Percentiles rank a stretch among this genome's conserved stretches.
These are phyloP conservation scores for Micractinium conductrix DNA, from an alignment of 139 green algal genomes.

Conservation along the genomic window DNA sequence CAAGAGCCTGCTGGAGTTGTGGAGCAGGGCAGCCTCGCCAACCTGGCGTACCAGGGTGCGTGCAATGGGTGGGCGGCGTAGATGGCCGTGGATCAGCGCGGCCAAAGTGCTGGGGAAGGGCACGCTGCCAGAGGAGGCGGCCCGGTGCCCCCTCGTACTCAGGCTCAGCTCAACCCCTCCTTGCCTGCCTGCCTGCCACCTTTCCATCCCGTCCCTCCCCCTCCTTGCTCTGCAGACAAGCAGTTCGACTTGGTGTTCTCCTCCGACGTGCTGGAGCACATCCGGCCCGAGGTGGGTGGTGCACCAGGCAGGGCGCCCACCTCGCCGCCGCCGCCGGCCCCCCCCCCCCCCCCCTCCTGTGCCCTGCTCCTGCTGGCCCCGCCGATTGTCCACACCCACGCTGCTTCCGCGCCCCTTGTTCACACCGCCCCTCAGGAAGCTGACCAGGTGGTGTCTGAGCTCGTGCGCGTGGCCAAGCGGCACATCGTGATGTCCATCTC, in stretches of 20 bases:
- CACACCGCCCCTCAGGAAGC: too few relatives aligned
- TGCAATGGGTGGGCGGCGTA: not conserved
- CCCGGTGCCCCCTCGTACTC: not conserved
- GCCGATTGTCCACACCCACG: too few relatives aligned
- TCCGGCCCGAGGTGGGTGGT: slow-evolving; percentile 15
- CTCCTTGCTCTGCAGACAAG: not conserved
- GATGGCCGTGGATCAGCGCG: not conserved
- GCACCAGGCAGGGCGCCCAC: too few relatives aligned
- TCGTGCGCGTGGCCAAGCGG: slow-evolving; percentile 10
- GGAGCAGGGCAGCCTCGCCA: too few relatives aligned
- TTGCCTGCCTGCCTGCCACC: not conserved
- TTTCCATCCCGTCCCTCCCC: not conserved
- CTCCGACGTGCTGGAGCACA: slow-evolving; percentile 22
- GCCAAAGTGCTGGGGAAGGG: not conserved
- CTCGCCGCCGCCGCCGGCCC: too few relatives aligned
- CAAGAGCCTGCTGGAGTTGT: not conserved
- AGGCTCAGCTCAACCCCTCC: not conserved
- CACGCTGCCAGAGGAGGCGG: not conserved
- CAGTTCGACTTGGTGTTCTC: slow-evolving; percentile 27
- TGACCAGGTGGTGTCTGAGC: slow-evolving; percentile 12
- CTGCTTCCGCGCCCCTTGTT: too few relatives aligned
- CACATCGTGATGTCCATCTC: slow-evolving; percentile 20
- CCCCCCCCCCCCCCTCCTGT: too few relatives aligned
- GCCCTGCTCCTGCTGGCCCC: too few relatives aligned
- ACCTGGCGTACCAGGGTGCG: too few relatives aligned